Percentiles rank a stretch among this genome's conserved stretches.
phyloP scores from a whole-genome alignment of 2,329 filamentous ascomycete genomes.

The Cordyceps militaris region DNA sequence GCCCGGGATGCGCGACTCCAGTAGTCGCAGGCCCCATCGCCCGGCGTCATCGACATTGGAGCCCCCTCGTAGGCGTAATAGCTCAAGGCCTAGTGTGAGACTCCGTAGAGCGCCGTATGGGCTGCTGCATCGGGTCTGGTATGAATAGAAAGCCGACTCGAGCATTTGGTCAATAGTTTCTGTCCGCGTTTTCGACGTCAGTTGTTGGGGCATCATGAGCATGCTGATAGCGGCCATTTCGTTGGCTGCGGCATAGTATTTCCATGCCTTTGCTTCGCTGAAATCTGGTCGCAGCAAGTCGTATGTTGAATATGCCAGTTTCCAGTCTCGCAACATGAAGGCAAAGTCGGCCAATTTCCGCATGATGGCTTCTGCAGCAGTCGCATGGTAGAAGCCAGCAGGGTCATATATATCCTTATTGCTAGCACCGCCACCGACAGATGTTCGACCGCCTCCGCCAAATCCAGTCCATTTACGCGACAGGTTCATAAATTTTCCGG shows the following conservation, averaged over 20 bases:
- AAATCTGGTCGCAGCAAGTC: conserved; percentile 86
- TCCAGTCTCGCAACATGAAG: conserved; percentile 96
- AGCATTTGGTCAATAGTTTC: conserved; percentile 83
- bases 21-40: conserved; percentile 71
- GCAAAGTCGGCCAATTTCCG: conserved; percentile 90
- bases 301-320: conserved; percentile 84
- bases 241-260: conserved; percentile 84
- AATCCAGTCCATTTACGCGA: conserved; percentile 87
- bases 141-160: conserved; percentile 87
- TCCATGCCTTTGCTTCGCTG: conserved; percentile 94
- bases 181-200: conserved; percentile 67
- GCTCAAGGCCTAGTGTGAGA: conserved; percentile 68
- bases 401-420: conserved; percentile 68
- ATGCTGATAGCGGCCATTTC: conserved; percentile 90
- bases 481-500: conserved; percentile 88
- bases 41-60: conserved; percentile 80
- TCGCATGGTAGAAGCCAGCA: conserved; percentile 74
- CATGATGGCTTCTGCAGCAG: conserved; percentile 82
- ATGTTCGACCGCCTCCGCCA: conserved; percentile 56
- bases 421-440: conserved; percentile 42
- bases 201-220: conserved; percentile 65
- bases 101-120: conserved; percentile 76
- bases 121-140: conserved; percentile 74
- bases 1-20: conserved; percentile 72
- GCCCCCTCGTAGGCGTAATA: conserved; percentile 73